A percentile compares a stretch with the other conserved stretches of the same genome.
Evolutionary conservation across 1,139 yeast species (phyloP).

Genomic region (Sugiyamaella xylanicola): DNA sequence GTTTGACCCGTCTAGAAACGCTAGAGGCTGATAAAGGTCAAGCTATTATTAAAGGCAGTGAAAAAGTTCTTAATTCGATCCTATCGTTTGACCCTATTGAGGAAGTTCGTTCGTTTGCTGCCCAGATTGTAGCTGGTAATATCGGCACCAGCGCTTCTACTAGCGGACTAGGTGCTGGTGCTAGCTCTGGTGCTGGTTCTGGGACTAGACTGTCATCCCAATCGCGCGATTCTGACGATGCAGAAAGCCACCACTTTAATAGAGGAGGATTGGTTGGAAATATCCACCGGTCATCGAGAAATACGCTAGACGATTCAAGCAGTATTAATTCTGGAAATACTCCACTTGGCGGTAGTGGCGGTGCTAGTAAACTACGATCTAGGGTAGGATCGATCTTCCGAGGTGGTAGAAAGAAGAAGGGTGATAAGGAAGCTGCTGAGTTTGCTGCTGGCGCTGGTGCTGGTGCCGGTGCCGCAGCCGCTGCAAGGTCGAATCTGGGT

Average conservation of each 20-base stretch:
- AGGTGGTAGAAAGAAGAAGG: constrained; percentile 45
- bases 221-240: constrained; percentile 4
- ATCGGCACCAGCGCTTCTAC: not conserved
- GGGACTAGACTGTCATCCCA: not conserved
- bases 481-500: not conserved
- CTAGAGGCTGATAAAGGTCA: constrained; percentile 44
- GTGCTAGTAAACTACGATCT: constrained; percentile 57
- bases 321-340: constrained; percentile 27
- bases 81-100: constrained; percentile 61
- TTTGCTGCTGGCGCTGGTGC: not conserved
- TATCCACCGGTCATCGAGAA: constrained; percentile 13
- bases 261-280: constrained; percentile 16
- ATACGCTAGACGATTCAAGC: constrained; percentile 26
- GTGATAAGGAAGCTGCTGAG: not conserved
- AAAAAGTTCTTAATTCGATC: constrained; percentile 65
- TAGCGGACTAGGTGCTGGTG: not conserved
- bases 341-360: constrained; percentile 21
- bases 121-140: constrained; percentile 43
- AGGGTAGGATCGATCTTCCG: constrained; percentile 84
- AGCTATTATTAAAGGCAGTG: constrained; percentile 48
- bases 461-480: constrained; percentile 1
- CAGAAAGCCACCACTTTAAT: constrained; percentile 11
- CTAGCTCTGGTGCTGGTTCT: not conserved
- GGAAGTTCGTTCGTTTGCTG: constrained; percentile 60
- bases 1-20: constrained; percentile 72